These are phyloP conservation scores for Verticillium nubilum DNA, from an alignment of 2,329 filamentous ascomycete genomes.

Conservation along the genomic window DNA sequence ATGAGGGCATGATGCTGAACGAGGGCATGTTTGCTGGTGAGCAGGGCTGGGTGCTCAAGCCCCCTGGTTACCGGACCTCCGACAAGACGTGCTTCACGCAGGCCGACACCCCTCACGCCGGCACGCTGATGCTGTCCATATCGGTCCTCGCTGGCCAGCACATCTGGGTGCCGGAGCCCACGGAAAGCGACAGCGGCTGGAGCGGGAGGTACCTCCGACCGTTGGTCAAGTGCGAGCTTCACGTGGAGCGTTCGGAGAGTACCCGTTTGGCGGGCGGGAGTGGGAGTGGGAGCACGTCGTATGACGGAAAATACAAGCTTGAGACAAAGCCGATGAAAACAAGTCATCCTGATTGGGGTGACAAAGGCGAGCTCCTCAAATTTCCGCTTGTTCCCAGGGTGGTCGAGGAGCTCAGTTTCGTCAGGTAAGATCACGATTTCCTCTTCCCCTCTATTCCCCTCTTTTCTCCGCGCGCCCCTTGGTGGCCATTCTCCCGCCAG, in stretches of 20 bases:
- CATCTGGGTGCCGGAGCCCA: constrained; percentile 51
- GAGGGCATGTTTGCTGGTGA: constrained; percentile 93
- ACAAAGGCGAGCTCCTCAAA: constrained; percentile 43
- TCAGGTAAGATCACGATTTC: constrained; percentile 50
- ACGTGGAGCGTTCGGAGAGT: constrained; percentile 60
- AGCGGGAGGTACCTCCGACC: constrained; percentile 49
- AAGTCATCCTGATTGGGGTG: constrained; percentile 59
- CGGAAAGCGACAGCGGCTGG: constrained; percentile 21
- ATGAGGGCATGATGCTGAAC: constrained; percentile 93
- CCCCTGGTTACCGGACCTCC: constrained; percentile 60
- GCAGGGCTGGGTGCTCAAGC: constrained; percentile 81
- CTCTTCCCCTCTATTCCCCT: constrained; percentile 7
- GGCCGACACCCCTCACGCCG: constrained; percentile 39
- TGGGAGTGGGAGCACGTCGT: constrained; percentile 25
- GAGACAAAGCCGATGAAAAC: constrained; percentile 51
- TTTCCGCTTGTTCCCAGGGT: constrained; percentile 56
- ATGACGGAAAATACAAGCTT: constrained; percentile 50
- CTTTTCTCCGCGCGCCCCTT: neutral
- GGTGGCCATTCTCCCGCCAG: constrained; percentile 1
- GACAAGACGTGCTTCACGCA: constrained; percentile 33
- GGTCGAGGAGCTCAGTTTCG: constrained; percentile 65
- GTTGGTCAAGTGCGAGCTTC: constrained; percentile 73
- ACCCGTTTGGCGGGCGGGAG: constrained; percentile 27
- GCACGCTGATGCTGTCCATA: constrained; percentile 62
- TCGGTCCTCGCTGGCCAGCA: constrained; percentile 73